A percentile compares a stretch with the other conserved stretches of the same genome.
phyloP scores from a whole-genome alignment of 805 yeast species.

The Candida nitratophila region DNA sequence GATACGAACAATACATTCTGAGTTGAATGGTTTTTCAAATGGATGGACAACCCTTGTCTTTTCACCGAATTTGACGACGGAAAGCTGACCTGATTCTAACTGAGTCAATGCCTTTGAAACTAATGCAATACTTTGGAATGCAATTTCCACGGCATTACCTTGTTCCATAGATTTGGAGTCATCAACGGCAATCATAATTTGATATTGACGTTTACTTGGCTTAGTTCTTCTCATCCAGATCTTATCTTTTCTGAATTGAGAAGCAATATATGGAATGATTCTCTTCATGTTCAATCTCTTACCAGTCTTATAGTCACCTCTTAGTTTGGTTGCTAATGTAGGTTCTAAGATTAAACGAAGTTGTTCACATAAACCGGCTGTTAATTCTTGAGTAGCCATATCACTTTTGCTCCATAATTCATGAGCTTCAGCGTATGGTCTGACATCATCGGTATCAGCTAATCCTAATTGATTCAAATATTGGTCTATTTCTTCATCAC shows the following conservation, averaged over 20 bases:
- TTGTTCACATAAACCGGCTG: constrained; percentile 87
- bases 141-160: constrained; percentile 80
- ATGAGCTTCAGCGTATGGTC: constrained; percentile 52
- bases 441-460: constrained; percentile 16
- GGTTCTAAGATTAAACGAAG: constrained; percentile 90
- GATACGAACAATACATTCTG: constrained; percentile 75
- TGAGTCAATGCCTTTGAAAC: constrained; percentile 92
- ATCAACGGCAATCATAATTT: constrained; percentile 95
- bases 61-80: constrained; percentile 88
- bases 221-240: constrained; percentile 97
- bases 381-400: constrained; percentile 75
- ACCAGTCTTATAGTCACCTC: constrained; percentile 96
- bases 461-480: constrained; percentile 9
- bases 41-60: constrained; percentile 79
- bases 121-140: constrained; percentile 89
- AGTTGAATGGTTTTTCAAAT: constrained; percentile 76
- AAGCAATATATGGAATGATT: constrained; percentile 95
- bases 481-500: constrained; percentile 16
- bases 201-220: constrained; percentile 95
- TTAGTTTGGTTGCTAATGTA: constrained; percentile 87
- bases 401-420: constrained; percentile 81
- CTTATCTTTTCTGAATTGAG: constrained; percentile 94
- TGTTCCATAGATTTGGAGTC: constrained; percentile 98
- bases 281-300: constrained; percentile 95
- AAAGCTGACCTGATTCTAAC: constrained; percentile 88